Conservation (phyloP, 768 basidiomycete genomes). For the Rubroboletus satanas region DNA sequence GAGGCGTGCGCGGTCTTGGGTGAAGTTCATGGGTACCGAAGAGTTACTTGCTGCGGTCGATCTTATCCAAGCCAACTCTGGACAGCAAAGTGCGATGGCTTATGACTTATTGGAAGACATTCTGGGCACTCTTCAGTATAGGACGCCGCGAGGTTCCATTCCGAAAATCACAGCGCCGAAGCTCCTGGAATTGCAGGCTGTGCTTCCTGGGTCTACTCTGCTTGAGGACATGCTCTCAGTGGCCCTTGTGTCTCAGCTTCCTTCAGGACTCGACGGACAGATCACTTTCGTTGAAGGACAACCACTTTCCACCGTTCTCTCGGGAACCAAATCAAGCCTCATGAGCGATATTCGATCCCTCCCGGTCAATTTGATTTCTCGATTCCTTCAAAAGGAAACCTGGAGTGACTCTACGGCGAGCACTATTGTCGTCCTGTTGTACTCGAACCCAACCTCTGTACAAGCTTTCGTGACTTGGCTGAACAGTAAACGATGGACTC, state of each 20-base stretch:
- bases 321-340: background rate
- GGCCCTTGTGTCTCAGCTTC: constrained; percentile 36
- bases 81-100: background rate
- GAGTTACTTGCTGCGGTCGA: constrained; percentile 47
- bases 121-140: constrained; percentile 31
- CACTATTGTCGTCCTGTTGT: constrained; percentile 44
- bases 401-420: constrained; percentile 45
- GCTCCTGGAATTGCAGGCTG: constrained; percentile 36
- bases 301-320: constrained; percentile 4
- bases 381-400: constrained; percentile 38
- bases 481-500: constrained; percentile 14
- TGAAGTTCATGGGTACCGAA: constrained; percentile 45
- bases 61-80: constrained; percentile 21
- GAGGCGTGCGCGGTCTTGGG: constrained; percentile 40
- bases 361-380: constrained; percentile 26
- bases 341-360: constrained; percentile 4
- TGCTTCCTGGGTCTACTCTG: constrained; percentile 33
- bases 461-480: constrained; percentile 41
- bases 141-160: constrained; percentile 2
- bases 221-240: constrained; percentile 49
- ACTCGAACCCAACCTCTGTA: constrained; percentile 31
- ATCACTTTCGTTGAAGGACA: constrained; percentile 6
- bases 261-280: constrained; percentile 27
- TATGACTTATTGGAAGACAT: constrained; percentile 34
- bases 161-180: constrained; percentile 30